phyloP scores from a whole-genome alignment of 2,329 filamentous ascomycete genomes.

The Fusarium sp. region DNA sequence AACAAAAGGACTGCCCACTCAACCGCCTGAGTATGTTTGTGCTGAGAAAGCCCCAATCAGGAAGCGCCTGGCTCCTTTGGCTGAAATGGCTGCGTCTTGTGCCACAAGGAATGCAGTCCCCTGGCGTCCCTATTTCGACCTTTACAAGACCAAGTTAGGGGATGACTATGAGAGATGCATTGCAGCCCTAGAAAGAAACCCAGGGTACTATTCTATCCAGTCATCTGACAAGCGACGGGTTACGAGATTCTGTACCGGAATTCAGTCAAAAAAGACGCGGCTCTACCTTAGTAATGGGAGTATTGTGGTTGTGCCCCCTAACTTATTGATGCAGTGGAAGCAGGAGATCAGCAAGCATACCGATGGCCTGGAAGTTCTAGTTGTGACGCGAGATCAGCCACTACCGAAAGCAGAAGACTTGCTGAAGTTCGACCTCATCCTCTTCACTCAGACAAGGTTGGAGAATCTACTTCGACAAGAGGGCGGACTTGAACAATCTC shows the following conservation, averaged over 20 bases:
- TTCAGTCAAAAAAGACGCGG: constrained; percentile 50
- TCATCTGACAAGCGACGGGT: constrained; percentile 48
- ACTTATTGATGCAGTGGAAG: constrained; percentile 85
- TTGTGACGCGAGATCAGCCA: constrained; percentile 62
- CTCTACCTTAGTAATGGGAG: constrained; percentile 74
- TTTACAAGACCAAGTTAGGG: constrained; percentile 53
- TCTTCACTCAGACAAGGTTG: constrained; percentile 79
- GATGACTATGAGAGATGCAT: constrained; percentile 63
- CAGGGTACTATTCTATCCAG: constrained; percentile 66
- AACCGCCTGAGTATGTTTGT: constrained; percentile 69
- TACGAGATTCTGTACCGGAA: constrained; percentile 22
- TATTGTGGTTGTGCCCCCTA: constrained; percentile 81
- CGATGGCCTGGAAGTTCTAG: constrained; percentile 67
- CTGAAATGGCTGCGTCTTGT: constrained; percentile 78
- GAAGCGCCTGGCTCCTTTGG: constrained; percentile 66
- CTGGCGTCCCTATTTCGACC: constrained; percentile 72
- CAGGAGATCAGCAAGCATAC: constrained; percentile 84
- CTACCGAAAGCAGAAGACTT: constrained; percentile 69
- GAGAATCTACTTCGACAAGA: constrained; percentile 61
- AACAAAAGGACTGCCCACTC: constrained; percentile 73
- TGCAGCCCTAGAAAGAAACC: constrained; percentile 63
- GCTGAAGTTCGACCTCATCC: constrained; percentile 74
- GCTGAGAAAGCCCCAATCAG: constrained; percentile 48
- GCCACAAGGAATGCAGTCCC: constrained; percentile 73
- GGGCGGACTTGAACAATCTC: constrained; percentile 55